Evolutionary conservation across 169 alveolate species (phyloP).

Genomic region (Plasmodium knowlesi): DNA sequence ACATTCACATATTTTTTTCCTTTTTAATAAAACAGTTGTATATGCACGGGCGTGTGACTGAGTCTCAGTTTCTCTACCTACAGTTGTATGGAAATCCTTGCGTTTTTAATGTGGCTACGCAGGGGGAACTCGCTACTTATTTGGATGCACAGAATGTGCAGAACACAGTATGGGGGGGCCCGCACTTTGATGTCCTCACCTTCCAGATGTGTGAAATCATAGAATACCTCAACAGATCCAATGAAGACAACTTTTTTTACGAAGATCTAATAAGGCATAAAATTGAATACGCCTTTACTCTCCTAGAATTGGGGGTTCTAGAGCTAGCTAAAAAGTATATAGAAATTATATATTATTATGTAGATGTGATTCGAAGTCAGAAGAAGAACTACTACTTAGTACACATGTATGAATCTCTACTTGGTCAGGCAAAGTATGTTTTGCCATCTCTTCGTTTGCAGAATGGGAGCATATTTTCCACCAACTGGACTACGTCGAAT

Average conservation of each 20-base stretch:
- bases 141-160: too few species aligned
- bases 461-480: not conserved
- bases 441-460: not conserved
- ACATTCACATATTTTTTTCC: constrained; percentile 16
- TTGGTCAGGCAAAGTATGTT: constrained; percentile 21
- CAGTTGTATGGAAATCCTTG: constrained; percentile 21
- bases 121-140: not conserved
- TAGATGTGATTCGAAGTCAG: constrained; percentile 67
- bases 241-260: constrained; percentile 49
- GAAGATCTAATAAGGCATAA: constrained; percentile 23
- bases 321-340: constrained; percentile 39
- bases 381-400: constrained; percentile 15
- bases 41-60: constrained; percentile 1
- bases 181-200: constrained; percentile 18
- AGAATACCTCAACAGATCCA: constrained; percentile 35
- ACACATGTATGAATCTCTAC: constrained; percentile 24
- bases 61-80: constrained; percentile 30
- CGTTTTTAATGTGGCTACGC: not conserved
- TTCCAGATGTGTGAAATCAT: constrained; percentile 50
- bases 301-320: constrained; percentile 51
- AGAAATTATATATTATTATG: constrained; percentile 35
- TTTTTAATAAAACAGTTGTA: constrained; percentile 21
- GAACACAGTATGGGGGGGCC: not conserved
- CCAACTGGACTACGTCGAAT: not conserved
- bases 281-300: constrained; percentile 17